A percentile compares a stretch with the other conserved stretches of the same genome.
phyloP scores from a whole-genome alignment of 1,284 basidiomycete genomes.

The Ganoderma boninense region DNA sequence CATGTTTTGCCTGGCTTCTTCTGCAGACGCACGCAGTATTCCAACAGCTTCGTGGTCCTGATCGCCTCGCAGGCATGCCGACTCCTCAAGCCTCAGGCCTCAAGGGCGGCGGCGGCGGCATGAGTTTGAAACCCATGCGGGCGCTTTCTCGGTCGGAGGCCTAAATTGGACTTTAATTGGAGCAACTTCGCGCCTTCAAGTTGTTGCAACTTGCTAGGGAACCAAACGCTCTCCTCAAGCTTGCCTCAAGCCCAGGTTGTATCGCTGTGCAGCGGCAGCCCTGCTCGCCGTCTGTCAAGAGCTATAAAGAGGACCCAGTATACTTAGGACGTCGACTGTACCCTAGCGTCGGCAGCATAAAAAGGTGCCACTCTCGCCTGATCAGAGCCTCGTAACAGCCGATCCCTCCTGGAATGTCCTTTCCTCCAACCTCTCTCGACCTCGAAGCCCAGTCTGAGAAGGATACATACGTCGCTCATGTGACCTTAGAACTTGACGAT shows the following conservation, averaged over 20 bases:
- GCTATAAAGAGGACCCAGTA: not conserved
- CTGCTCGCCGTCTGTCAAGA: not conserved
- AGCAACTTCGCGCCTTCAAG: not conserved
- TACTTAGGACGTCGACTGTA: not conserved
- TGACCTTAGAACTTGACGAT: slow-evolving; percentile 16
- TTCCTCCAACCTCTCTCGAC: slow-evolving; percentile 11
- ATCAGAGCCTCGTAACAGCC: not conserved
- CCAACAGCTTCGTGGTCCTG: no score
- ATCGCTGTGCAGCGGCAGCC: not conserved
- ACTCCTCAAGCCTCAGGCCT: not conserved
- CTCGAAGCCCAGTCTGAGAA: slow-evolving; percentile 21
- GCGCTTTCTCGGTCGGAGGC: not conserved
- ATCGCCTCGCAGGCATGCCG: no score
- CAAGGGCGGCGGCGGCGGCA: no score
- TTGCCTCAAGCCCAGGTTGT: not conserved
- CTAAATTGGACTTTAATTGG: not conserved
- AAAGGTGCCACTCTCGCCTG: not conserved
- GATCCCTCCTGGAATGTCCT: slow-evolving; percentile 7
- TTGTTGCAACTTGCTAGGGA: not conserved
- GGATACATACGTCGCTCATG: slow-evolving; percentile 5
- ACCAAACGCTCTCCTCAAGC: not conserved
- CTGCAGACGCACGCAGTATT: no score
- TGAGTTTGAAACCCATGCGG: not conserved
- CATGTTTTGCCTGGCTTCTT: no score
- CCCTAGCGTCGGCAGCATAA: not conserved